Conservation (phyloP, 2,329 filamentous ascomycete species). For the Aspergillus amoenus region DNA sequence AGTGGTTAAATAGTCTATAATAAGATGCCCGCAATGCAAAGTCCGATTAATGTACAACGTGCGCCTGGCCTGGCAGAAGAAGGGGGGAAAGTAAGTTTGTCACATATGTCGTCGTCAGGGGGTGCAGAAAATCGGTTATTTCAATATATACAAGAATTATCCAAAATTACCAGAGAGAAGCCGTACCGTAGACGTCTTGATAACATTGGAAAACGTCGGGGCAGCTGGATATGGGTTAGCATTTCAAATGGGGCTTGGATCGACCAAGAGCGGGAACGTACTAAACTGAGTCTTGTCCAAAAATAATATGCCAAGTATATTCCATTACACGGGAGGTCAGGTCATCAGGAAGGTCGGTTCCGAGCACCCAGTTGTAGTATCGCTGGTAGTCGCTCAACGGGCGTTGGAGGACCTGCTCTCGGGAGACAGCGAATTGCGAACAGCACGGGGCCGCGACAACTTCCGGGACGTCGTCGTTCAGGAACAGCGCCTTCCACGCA, state of each 20-base stretch:
- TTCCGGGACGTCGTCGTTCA: slow-evolving; percentile 34
- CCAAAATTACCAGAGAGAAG: slow-evolving; percentile 25
- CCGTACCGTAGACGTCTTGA: slow-evolving; percentile 58
- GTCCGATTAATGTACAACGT: slow-evolving; percentile 11
- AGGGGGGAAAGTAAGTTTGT: slow-evolving; percentile 1
- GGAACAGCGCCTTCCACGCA: slow-evolving; percentile 42
- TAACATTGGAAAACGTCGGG: slow-evolving; percentile 60
- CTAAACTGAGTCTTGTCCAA: slow-evolving; percentile 23
- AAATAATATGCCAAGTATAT: slow-evolving; percentile 57
- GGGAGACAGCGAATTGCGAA: slow-evolving; percentile 53
- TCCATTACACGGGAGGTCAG: slow-evolving; percentile 53
- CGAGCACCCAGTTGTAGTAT: slow-evolving; percentile 49
- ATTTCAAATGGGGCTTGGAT: neutral
- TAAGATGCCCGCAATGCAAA: neutral
- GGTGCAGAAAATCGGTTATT: slow-evolving; percentile 10
- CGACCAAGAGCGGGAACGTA: slow-evolving; percentile 2
- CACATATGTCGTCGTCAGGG: slow-evolving; percentile 13
- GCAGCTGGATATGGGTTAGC: slow-evolving; percentile 48
- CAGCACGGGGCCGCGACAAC: slow-evolving; percentile 50
- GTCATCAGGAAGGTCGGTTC: slow-evolving; percentile 45
- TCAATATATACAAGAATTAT: slow-evolving; percentile 21
- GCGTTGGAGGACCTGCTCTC: slow-evolving; percentile 43
- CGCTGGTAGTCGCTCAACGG: slow-evolving; percentile 46
- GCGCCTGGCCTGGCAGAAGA: slow-evolving; percentile 6
- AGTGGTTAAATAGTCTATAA: neutral